Evolutionary conservation across 192 early-diverging fungal genomes (phyloP).

Genomic region (Haplosporangium gracile): DNA sequence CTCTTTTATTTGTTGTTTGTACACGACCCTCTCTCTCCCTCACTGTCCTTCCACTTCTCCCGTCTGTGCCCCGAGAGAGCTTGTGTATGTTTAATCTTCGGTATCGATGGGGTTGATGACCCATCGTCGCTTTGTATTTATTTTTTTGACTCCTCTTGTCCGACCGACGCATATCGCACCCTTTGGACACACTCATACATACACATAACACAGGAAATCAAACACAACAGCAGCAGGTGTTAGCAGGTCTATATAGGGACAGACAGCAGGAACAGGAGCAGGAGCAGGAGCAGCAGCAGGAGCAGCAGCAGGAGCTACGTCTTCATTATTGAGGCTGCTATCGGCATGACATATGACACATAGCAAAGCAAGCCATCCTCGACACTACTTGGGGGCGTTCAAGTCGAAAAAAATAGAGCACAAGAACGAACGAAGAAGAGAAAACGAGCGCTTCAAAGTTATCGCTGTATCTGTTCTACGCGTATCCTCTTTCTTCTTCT

Average conservation of each 20-base stretch:
- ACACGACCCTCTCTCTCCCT: neutral
- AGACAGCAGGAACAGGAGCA: too few species aligned
- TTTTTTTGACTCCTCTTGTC: neutral
- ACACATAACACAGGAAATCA: neutral
- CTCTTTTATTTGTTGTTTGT: neutral
- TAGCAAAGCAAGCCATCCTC: neutral
- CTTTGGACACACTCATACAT: neutral
- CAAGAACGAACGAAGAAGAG: neutral
- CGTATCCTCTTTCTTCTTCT: neutral
- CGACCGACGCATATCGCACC: neutral
- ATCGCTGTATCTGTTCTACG: neutral
- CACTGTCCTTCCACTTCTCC: neutral
- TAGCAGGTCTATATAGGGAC: too few species aligned
- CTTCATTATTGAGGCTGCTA: neutral
- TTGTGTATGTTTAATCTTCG: neutral
- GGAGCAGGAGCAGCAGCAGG: too few species aligned
- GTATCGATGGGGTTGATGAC: neutral
- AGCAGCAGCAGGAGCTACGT: neutral
- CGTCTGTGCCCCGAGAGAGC: slow-evolving; percentile 1
- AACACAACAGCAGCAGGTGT: too few species aligned
- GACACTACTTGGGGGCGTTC: neutral
- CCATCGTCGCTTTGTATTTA: neutral
- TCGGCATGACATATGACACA: neutral
- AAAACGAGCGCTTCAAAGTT: neutral
- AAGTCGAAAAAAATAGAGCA: neutral